Conservation (phyloP, 768 basidiomycete species). For the Rhodosporidiobolus odoratus region DNA sequence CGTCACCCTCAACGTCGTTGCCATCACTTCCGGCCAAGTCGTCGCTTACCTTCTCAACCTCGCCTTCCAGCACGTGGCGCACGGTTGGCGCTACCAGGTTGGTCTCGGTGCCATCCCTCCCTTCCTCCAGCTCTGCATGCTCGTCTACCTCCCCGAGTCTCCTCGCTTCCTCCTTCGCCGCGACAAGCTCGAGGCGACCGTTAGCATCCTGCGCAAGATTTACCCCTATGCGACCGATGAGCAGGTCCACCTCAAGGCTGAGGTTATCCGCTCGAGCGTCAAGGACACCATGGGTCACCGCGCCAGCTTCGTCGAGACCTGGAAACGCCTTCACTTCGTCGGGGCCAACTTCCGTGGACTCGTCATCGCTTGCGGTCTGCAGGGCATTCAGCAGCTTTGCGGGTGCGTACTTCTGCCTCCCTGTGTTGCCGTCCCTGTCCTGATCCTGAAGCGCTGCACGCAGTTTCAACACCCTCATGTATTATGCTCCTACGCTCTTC, state of each 20-base stretch:
- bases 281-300: slow-evolving; percentile 60
- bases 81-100: slow-evolving; percentile 80
- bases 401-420: slow-evolving; percentile 47
- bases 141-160: slow-evolving; percentile 58
- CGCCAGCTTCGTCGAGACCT: slow-evolving; percentile 51
- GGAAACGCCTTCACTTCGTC: slow-evolving; percentile 34
- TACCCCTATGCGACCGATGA: slow-evolving; percentile 62
- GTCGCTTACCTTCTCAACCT: slow-evolving; percentile 58
- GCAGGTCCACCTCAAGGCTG: slow-evolving; percentile 64
- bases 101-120: slow-evolving; percentile 57
- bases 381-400: slow-evolving; percentile 75
- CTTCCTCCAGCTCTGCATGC: slow-evolving; percentile 29
- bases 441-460: background rate
- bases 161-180: slow-evolving; percentile 65
- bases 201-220: slow-evolving; percentile 59
- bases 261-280: slow-evolving; percentile 53
- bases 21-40: slow-evolving; percentile 75
- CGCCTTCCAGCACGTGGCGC: slow-evolving; percentile 48
- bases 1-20: slow-evolving; percentile 75
- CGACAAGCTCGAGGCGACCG: slow-evolving; percentile 55
- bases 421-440: background rate
- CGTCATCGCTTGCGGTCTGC: slow-evolving; percentile 71
- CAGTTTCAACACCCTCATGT: slow-evolving; percentile 63
- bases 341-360: slow-evolving; percentile 39
- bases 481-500: slow-evolving; percentile 70